Evolutionary conservation across 345 rosid genomes (phyloP), one percentile per base, ranked within the genome.

Genomic region (Sisymbrium irio): DNA sequence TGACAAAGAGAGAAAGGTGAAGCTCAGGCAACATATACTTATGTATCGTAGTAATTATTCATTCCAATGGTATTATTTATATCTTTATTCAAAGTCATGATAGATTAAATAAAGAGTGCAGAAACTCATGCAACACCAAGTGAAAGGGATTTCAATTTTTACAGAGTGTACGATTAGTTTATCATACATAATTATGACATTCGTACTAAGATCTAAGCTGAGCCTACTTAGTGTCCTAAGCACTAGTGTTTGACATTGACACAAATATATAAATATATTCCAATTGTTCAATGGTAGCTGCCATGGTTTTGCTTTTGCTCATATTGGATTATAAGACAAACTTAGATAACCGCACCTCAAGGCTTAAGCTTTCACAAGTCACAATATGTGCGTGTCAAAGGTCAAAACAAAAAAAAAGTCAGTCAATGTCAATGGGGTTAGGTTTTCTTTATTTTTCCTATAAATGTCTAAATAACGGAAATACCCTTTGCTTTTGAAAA

Each of bases 371-470:
- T 68, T 69, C 75, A 44, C 64, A 62, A 69, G 75, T 76, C 74
- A 69, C 58, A 62, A 54, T 54, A 67, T 61, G 56, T 19, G 49
- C 40, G 39, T 60, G 68, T 67, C 64, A 50, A 66, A 81, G 42
- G 55, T 70, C 78, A 80, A 81, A 73, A 65, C 64, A 62, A 65
- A 36, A 68, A 28, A 65, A 36, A 68, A 28, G 62, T 55, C 59
- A 62, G 80, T 80, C 81, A 73, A 69, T 41, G 75, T 76, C 79
- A 76, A 69, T 62, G 58, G 53, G 65, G 37, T 76, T 81, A 73
- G 81, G 60, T 75, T 77, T 76, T 70, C 30, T 39, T 45, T 62
- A 50, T 17, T 54, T 39, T 44, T 25, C 46, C 45, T 28, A 40
- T 45, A 70, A 70, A 69, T 55, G 6, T 67, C 35, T 59, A 55